Conservation (phyloP, 2,329 filamentous ascomycete species). For the Diaporthe citrichinensis region DNA sequence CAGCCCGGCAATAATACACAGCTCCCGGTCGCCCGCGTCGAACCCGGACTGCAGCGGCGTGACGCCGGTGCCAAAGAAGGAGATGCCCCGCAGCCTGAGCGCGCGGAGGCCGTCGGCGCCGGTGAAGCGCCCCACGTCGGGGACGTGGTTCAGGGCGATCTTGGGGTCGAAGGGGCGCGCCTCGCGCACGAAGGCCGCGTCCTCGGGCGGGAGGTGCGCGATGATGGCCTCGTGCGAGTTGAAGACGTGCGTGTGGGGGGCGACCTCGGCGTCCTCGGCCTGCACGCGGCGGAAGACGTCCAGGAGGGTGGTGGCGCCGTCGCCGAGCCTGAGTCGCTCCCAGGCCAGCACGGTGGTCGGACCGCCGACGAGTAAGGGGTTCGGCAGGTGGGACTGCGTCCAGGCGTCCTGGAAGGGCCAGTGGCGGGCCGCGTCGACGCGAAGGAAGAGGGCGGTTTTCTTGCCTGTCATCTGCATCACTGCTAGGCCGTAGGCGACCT, state of each 20-base stretch:
- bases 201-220: neutral
- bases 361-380: neutral
- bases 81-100: neutral
- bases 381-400: conserved; percentile 11
- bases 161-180: conserved; percentile 9
- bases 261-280: neutral
- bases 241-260: conserved; percentile 15
- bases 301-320: neutral
- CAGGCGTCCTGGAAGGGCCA: conserved; percentile 25
- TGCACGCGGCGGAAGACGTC: neutral
- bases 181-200: neutral
- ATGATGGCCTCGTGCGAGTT: neutral
- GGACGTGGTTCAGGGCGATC: conserved; percentile 14
- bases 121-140: conserved; percentile 20
- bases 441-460: neutral
- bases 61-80: conserved; percentile 6
- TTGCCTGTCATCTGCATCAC: conserved; percentile 19
- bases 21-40: neutral
- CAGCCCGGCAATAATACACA: neutral
- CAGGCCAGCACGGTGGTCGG: neutral
- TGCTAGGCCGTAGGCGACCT: neutral
- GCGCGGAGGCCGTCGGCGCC: conserved; percentile 3
- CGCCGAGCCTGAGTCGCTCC: conserved; percentile 6
- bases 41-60: conserved; percentile 13
- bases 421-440: conserved; percentile 6